These are phyloP conservation scores for Podaxis sp. DNA, from an alignment of 768 basidiomycete genomes.

Conservation along the genomic window DNA sequence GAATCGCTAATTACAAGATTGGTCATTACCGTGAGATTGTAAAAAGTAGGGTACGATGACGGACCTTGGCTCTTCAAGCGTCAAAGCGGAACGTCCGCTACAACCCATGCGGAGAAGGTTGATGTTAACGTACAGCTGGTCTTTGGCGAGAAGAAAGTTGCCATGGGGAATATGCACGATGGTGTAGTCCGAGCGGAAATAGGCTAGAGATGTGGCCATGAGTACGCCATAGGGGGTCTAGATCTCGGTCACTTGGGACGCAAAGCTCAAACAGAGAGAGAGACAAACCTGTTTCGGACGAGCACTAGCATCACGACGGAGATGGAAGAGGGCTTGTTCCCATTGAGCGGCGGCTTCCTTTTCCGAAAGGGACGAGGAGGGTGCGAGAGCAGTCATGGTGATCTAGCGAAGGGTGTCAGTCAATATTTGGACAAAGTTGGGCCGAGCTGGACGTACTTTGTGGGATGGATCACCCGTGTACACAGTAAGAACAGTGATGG, in stretches of 20 bases:
- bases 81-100: conserved; percentile 70
- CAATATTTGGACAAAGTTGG: neutral
- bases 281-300: conserved; percentile 57
- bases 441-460: conserved; percentile 34
- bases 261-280: conserved; percentile 6
- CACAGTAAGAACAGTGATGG: conserved; percentile 60
- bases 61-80: conserved; percentile 72
- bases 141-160: conserved; percentile 55
- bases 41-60: conserved; percentile 13
- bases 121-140: conserved; percentile 77
- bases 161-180: conserved; percentile 77
- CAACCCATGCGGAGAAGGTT: conserved; percentile 83
- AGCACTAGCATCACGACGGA: conserved; percentile 61
- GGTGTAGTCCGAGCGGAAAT: conserved; percentile 85
- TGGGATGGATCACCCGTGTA: conserved; percentile 74
- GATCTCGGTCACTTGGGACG: neutral
- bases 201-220: conserved; percentile 80
- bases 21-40: neutral
- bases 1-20: conserved; percentile 47
- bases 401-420: conserved; percentile 36
- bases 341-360: conserved; percentile 28
- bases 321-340: conserved; percentile 54
- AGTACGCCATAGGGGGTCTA: conserved; percentile 65
- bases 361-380: conserved; percentile 38
- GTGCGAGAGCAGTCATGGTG: conserved; percentile 51